Evolutionary conservation across 768 basidiomycete species (phyloP).

Genomic region (Suillus hirtellus): DNA sequence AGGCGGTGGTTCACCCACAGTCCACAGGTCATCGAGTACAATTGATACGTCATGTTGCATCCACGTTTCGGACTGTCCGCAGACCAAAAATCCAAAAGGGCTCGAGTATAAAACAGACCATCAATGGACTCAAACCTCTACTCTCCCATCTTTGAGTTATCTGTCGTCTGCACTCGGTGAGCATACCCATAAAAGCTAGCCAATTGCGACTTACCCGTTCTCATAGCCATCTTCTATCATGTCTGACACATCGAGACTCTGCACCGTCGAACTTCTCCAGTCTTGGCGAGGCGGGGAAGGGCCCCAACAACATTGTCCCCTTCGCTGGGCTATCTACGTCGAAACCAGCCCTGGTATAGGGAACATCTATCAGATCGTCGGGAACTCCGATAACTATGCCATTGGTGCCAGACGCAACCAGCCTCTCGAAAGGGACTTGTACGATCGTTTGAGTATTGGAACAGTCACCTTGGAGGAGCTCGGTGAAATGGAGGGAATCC

Average conservation of each 20-base stretch:
- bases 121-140: not conserved
- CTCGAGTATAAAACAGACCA: not conserved
- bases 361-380: constrained; percentile 29
- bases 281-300: constrained; percentile 23
- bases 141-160: not conserved
- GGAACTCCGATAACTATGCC: constrained; percentile 25
- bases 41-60: not conserved
- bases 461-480: constrained; percentile 13
- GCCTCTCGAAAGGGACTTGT: constrained; percentile 21
- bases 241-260: constrained; percentile 16
- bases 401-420: constrained; percentile 13
- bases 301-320: constrained; percentile 13
- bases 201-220: not conserved
- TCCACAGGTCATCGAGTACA: not conserved
- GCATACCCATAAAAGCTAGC: no score
- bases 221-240: constrained; percentile 13
- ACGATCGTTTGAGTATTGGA: constrained; percentile 26
- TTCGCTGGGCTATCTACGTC: constrained; percentile 33
- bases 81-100: not conserved
- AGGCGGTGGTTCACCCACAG: not conserved
- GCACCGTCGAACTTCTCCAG: constrained; percentile 28
- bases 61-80: not conserved
- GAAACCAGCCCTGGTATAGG: constrained; percentile 20
- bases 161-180: not conserved
- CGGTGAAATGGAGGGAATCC: not conserved